phyloP scores from a whole-genome alignment of 352 stramenopile species.

The Globisporangium barbulae region DNA sequence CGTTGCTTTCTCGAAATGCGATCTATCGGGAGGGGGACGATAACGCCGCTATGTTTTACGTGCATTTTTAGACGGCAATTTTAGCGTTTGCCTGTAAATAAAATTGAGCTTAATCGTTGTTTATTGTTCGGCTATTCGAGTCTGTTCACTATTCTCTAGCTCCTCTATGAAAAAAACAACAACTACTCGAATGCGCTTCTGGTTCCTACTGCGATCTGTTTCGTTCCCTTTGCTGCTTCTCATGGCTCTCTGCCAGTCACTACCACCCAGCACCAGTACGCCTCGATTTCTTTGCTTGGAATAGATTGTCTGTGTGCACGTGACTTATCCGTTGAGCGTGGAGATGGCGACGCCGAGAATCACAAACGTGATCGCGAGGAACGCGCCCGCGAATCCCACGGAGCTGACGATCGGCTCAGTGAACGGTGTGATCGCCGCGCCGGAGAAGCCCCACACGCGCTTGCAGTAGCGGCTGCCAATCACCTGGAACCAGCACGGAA shows the following conservation, averaged over 20 bases:
- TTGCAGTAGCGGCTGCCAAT: conserved; percentile 77
- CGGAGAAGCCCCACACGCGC: conserved; percentile 62
- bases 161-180: background rate
- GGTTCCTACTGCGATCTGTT: background rate
- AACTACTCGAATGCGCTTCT: background rate
- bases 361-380: conserved; percentile 65
- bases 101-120: no score
- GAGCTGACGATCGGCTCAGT: conserved; percentile 63
- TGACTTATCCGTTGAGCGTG: conserved; percentile 44
- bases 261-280: background rate
- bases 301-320: background rate
- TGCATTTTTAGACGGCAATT: no score
- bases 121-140: background rate
- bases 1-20: background rate
- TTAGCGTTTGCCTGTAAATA: no score
- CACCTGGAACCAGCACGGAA: conserved; percentile 85
- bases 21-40: conserved; percentile 1
- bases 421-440: conserved; percentile 70
- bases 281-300: background rate
- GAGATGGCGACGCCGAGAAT: conserved; percentile 64
- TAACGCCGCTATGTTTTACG: no score
- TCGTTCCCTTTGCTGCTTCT: background rate
- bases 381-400: conserved; percentile 51
- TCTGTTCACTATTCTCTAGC: background rate
- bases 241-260: background rate